Percentiles rank a stretch among this genome's conserved stretches.
These are phyloP conservation scores for Colletotrichum trifolii DNA, from an alignment of 2,329 filamentous ascomycete species.

Conservation along the genomic window DNA sequence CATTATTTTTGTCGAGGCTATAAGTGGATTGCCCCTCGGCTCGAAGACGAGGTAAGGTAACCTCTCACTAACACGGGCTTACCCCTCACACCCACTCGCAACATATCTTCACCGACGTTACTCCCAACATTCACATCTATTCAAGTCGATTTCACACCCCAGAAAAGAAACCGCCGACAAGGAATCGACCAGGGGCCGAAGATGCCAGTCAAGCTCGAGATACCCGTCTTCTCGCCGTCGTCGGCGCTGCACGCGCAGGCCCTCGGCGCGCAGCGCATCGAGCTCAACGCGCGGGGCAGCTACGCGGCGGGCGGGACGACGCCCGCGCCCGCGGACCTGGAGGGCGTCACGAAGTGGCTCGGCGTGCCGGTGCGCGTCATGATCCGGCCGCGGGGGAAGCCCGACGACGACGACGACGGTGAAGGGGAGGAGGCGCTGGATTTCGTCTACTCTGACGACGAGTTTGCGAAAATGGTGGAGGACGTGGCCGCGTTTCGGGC, in stretches of 20 bases:
- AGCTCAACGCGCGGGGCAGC: slow-evolving; percentile 64
- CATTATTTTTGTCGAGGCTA: no score
- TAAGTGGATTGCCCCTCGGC: no score
- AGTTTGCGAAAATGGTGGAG: slow-evolving; percentile 56
- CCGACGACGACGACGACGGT: background rate
- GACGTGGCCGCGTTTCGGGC: slow-evolving; percentile 46
- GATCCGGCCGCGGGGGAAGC: slow-evolving; percentile 62
- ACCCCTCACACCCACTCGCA: background rate
- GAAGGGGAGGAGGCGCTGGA: slow-evolving; percentile 44
- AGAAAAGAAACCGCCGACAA: no score
- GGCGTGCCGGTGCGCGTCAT: slow-evolving; percentile 62
- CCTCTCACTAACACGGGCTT: no score
- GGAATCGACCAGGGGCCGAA: no score
- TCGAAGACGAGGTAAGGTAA: no score
- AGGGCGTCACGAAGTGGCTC: slow-evolving; percentile 36
- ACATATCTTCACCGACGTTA: background rate
- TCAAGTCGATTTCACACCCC: no score
- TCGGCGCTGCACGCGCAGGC: slow-evolving; percentile 52
- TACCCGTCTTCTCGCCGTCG: slow-evolving; percentile 63
- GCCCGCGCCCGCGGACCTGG: slow-evolving; percentile 55
- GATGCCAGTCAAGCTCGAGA: slow-evolving; percentile 55
- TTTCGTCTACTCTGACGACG: slow-evolving; percentile 60
- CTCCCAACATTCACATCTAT: no score
- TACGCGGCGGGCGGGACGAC: slow-evolving; percentile 64
- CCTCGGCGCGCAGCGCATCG: slow-evolving; percentile 61